Percentiles rank a stretch among this genome's conserved stretches.
phyloP scores from a whole-genome alignment of 106 monocot genomes.

The Triglochin maritima region DNA sequence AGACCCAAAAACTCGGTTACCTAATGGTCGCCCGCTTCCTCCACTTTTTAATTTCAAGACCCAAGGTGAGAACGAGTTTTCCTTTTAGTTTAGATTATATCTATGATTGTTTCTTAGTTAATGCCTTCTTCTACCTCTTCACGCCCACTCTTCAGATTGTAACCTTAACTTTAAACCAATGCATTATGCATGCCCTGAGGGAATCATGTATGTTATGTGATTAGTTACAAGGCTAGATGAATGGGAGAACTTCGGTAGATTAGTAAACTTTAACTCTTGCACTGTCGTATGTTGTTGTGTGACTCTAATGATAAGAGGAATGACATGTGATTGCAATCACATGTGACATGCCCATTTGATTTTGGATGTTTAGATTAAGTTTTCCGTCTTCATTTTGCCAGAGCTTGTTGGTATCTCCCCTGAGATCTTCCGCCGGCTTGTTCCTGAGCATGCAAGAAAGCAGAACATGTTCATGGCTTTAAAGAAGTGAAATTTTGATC shows the following conservation, averaged over 20 bases:
- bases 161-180: too few relatives aligned
- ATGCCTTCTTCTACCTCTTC: not conserved
- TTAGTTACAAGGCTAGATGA: too few relatives aligned
- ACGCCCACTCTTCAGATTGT: too few relatives aligned
- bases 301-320: too few relatives aligned
- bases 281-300: too few relatives aligned
- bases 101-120: not conserved
- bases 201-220: too few relatives aligned
- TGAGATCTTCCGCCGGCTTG: constrained; percentile 31
- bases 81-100: too few relatives aligned
- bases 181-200: too few relatives aligned
- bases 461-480: constrained; percentile 70
- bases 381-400: constrained; percentile 5
- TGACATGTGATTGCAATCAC: not conserved
- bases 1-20: constrained; percentile 12
- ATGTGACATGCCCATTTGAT: too few relatives aligned
- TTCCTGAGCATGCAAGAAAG: constrained; percentile 60
- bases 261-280: too few relatives aligned
- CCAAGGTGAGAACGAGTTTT: constrained; percentile 3
- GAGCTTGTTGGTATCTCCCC: constrained; percentile 42
- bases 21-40: constrained; percentile 16
- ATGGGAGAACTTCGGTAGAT: too few relatives aligned
- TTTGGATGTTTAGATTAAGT: not conserved
- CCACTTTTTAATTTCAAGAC: constrained; percentile 18
- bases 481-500: constrained; percentile 12